Evolutionary conservation across 352 stramenopile species (phyloP), one percentile per base, ranked within the genome.

Genomic region (Peronospora tabacina): DNA sequence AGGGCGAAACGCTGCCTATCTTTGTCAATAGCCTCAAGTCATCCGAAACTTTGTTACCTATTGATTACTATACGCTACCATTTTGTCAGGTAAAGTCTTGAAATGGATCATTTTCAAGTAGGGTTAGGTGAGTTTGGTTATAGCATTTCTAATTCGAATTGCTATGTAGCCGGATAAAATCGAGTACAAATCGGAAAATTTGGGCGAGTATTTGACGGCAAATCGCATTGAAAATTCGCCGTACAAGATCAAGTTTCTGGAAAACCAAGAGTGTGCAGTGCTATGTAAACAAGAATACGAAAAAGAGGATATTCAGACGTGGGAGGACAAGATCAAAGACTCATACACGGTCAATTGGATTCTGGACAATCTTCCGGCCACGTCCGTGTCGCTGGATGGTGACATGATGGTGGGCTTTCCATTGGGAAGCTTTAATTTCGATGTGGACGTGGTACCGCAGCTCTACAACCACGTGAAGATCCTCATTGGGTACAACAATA

Each of bases 391-490:
- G 26, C 24, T 64, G 3, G 78, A 95, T 19, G 77, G 79, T 6
- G 64, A 58, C 17, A 69, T 89, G 45, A 75, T 74, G 13, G 77
- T 95, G 5, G 86, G 87, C 9, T 97, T 94, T 61, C 79, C 85
- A 28, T 61, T 97, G 3, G 89, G 89, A 29, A 94, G 68, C 59
- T 96, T 87, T 44, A 95, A 95, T 53, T 78, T 86, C 6, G 81
- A 97, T 43, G 75, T 87, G 36, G 86, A 96, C 40, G 90, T 95
- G 52, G 88, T 95, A 38, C 82, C 82, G 42, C 81, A 70, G 61
- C 67, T 99, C 3, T 90, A 99, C 77, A 99, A 99, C 78, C 97
- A 99, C 80, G 84, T 99, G 16, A 98, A 98, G 69, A 98, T 99
- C 68, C 89, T 96, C 49, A 94, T 99, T 49, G 85, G 95, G 47